Base-by-base conservation (phyloP, 208 protist genomes). In the Wallacemonas sp. region DNA sequence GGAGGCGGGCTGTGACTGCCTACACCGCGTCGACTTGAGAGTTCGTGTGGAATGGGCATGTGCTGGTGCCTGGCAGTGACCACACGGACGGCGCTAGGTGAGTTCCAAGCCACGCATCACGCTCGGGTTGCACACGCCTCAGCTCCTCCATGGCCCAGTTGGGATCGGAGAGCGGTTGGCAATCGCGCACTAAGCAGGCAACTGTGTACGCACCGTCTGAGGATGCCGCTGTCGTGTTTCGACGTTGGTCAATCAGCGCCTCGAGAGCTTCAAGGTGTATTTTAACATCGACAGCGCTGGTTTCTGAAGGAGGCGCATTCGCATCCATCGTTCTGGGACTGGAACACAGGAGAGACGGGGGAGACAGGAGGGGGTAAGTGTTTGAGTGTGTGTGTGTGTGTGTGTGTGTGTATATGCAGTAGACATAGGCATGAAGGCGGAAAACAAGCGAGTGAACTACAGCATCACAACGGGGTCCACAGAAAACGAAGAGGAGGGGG, bases 101-200 rank as follows among this genome's bases (percentile, higher is more conserved):
- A 11, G 77, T 82, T 14, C 87, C 87, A 14, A 62, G 74, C 84
- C 87, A 96, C 54, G 76, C 44, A 7, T 74, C 72, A 26, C 77
- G 67, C 20, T 72, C 39, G 0, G 75, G 72, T 44, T 75, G 76
- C 10, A 86, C 62, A 5, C 91, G 83, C 48, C 75, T 57, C 18
- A 88, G 72, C 75, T 96, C 85, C 66, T 93, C 87, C 85, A 88
- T 88, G n/a, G 91, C 87, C 91, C 91, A 96, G 8, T 79, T 38
- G 2, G 87, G 83, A 48, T 93, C 76, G 2, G 61, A 72, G 16
- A 89, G 70, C 16, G 82, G 67, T 0, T 83, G 79, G 41, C 73
- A 85, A 14, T 22, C 36, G 1, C 69, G 74, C 57, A 91, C 68
- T 11, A 86, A 74, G 4, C 50, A 54, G 46, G 74, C 76, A 1